Evolutionary conservation across 306 rosid genomes (phyloP).

Genomic region (Vigna trinervia): DNA sequence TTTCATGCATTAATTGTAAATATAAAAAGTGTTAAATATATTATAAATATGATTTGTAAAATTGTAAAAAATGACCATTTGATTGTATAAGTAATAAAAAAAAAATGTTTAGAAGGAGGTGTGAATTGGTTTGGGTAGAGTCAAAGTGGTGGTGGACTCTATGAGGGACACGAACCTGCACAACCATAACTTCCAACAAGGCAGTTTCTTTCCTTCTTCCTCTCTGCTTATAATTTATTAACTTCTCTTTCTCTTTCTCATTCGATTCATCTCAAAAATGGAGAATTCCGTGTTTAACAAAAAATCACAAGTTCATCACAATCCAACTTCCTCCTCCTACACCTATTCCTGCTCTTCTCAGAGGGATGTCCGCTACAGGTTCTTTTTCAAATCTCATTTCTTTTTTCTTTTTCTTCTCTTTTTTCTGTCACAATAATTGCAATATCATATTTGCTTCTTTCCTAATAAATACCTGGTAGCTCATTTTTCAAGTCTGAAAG

Average conservation of each 20-base stretch:
- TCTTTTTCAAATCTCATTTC: slow-evolving; percentile 31
- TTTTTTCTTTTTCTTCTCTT: background rate
- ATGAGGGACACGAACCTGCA: slow-evolving; percentile 31
- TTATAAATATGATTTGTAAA: too few species aligned
- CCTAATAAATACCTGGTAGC: background rate
- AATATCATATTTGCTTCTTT: background rate
- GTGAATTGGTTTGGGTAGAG: slow-evolving; percentile 29
- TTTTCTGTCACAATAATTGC: background rate
- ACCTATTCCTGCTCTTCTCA: slow-evolving; percentile 55
- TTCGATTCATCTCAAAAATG: slow-evolving; percentile 45
- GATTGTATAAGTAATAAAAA: too few species aligned
- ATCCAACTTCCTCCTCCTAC: slow-evolving; percentile 33
- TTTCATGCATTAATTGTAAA: background rate
- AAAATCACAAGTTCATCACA: slow-evolving; percentile 43
- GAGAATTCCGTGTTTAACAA: slow-evolving; percentile 45
- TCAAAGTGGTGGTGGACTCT: slow-evolving; percentile 22
- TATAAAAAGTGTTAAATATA: too few species aligned
- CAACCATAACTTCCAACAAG: background rate
- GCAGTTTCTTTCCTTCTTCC: slow-evolving; percentile 16
- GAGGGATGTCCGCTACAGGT: slow-evolving; percentile 93
- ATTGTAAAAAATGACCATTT: too few species aligned
- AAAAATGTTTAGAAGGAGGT: background rate
- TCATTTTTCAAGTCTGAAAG: background rate
- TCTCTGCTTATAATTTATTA: background rate
- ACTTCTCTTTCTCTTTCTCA: background rate